Evolutionary conservation across 2,329 filamentous ascomycete genomes (phyloP), one percentile per base, ranked within the genome.

Genomic region (Arthrobotrys sinensis): DNA sequence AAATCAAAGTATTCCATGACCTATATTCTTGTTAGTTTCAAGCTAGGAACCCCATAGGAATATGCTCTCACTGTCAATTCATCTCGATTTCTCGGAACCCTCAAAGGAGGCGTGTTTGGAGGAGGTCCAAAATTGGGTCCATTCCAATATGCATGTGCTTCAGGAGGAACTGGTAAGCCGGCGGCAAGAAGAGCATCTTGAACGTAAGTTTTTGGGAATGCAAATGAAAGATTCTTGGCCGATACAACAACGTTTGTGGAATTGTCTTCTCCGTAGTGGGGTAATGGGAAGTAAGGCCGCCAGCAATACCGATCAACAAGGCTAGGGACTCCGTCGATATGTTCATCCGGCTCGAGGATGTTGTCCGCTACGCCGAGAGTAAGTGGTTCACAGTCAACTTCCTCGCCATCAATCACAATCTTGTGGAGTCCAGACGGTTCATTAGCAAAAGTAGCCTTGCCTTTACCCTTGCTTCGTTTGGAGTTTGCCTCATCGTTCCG

Each of bases 1-100:
- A 78, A 78, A 38, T 78, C 75, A n/a, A 78, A 78, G 28, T 78
- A 78, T 63, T 78, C 75, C 75, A 78, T 78, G 11, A 72, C 46
- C 75, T 78, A 57, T 11, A 24, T 64, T 3, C 12, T 12, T 19
- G 34, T 78, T 57, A 72, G 75, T 40, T 4, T 62, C 32, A 36
- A 16, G 14, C 24, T 19, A 28, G 21, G 14, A 34, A 43, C 1
- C 38, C 55, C 1, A 19, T 34, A 45, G 28, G 14, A 11, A 32
- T 4, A 16, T 3, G 36, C 45, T n/a, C 75, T 72, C 46, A 78
- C 75, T n/a, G 70, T 78, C 12, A 78, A 57, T 43, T 78, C 75
- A 19, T 78, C 75, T 12, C 75, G 52, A 34, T 78, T 78, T 43
- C 75, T 72, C 4, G 75, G 67, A 38, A 78, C 67, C n/a, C 75